Conservation (phyloP, 2,329 filamentous ascomycete genomes). For the Penicillium vulpinum region DNA sequence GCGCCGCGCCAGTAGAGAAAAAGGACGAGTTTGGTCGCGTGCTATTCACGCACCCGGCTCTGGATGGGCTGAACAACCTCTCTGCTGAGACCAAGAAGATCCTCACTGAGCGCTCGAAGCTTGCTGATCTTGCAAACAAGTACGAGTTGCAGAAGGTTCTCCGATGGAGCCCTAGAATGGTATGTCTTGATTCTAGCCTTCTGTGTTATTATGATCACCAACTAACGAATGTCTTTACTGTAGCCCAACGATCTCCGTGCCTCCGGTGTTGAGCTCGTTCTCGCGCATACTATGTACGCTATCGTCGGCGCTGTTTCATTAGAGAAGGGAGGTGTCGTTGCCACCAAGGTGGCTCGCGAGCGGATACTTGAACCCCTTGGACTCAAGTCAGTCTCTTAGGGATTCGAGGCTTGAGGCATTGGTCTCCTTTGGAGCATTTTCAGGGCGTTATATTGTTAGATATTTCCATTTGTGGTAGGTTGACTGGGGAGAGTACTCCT, state of each 20-base stretch:
- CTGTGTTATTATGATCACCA: slow-evolving; percentile 2
- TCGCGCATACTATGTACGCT: slow-evolving; percentile 77
- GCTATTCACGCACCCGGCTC: slow-evolving; percentile 69
- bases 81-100: slow-evolving; percentile 59
- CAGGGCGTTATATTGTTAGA: slow-evolving; percentile 36
- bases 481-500: slow-evolving; percentile 19
- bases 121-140: slow-evolving; percentile 67
- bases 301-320: slow-evolving; percentile 87
- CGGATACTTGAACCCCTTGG: slow-evolving; percentile 64
- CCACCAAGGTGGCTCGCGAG: slow-evolving; percentile 72
- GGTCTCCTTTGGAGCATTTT: slow-evolving; percentile 37
- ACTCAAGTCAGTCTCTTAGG: slow-evolving; percentile 33
- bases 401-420: slow-evolving; percentile 20
- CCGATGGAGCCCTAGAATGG: slow-evolving; percentile 84
- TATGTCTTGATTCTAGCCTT: slow-evolving; percentile 47
- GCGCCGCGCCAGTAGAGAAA: slow-evolving; percentile 21
- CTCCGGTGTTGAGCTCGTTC: slow-evolving; percentile 73
- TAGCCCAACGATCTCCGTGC: slow-evolving; percentile 66
- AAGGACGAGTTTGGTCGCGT: slow-evolving; percentile 57
- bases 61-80: slow-evolving; percentile 74
- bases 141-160: slow-evolving; percentile 74
- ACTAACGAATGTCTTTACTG: background rate
- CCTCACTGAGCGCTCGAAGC: slow-evolving; percentile 63
- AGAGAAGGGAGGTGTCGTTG: slow-evolving; percentile 77
- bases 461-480: slow-evolving; percentile 25